Evolutionary conservation across 2,329 filamentous ascomycete genomes (phyloP).

Genomic region (Pseudocercospora crystallina): DNA sequence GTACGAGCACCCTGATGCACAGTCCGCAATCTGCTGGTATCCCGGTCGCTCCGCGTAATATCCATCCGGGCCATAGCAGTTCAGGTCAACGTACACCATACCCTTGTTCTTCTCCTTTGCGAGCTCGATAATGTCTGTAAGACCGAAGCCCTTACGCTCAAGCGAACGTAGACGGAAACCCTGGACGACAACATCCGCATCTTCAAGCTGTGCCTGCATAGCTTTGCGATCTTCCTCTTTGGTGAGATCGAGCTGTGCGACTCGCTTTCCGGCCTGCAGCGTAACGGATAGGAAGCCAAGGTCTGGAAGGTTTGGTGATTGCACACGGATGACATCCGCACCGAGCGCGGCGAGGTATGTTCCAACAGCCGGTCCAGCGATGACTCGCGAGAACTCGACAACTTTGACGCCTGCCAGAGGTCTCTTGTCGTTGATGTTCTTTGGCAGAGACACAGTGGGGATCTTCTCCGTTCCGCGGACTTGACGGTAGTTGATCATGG

Average conservation of each 20-base stretch:
- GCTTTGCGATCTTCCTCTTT: slow-evolving; percentile 40
- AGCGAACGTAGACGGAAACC: slow-evolving; percentile 51
- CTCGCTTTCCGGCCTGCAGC: slow-evolving; percentile 54
- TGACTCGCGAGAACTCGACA: slow-evolving; percentile 30
- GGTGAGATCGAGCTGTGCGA: slow-evolving; percentile 45
- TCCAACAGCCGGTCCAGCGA: slow-evolving; percentile 31
- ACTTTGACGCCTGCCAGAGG: slow-evolving; percentile 42
- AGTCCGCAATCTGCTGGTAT: slow-evolving; percentile 56
- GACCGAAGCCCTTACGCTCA: slow-evolving; percentile 43
- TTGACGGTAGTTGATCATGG: slow-evolving; percentile 37
- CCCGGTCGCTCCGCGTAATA: slow-evolving; percentile 48
- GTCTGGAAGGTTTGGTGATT: slow-evolving; percentile 25
- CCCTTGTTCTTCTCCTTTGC: slow-evolving; percentile 36
- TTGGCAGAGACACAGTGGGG: slow-evolving; percentile 12
- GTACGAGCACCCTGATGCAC: slow-evolving; percentile 26
- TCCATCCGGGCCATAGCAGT: slow-evolving; percentile 56
- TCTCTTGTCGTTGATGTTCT: slow-evolving; percentile 16
- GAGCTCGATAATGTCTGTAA: slow-evolving; percentile 32
- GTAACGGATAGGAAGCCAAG: slow-evolving; percentile 40
- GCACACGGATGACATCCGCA: slow-evolving; percentile 33
- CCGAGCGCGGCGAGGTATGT: slow-evolving; percentile 31
- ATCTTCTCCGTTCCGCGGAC: slow-evolving; percentile 10
- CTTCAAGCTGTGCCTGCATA: slow-evolving; percentile 42
- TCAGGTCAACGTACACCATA: slow-evolving; percentile 51
- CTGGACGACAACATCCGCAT: slow-evolving; percentile 53